These are phyloP conservation scores for Bipolaris victoriae DNA, from an alignment of 2,329 filamentous ascomycete species.

Conservation along the genomic window DNA sequence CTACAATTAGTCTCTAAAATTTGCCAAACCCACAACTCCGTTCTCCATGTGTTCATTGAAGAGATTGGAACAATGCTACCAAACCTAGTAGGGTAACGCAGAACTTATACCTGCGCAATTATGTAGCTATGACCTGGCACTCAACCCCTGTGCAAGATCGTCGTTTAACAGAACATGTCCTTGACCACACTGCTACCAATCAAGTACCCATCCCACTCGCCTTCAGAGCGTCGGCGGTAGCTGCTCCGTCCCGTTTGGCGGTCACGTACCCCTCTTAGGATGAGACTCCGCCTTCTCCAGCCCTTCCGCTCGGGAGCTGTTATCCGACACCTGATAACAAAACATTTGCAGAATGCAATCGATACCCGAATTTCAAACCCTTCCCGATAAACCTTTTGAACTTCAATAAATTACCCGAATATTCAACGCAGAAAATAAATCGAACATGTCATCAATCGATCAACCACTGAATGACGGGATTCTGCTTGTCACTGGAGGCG, in stretches of 20 bases:
- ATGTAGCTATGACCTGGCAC: no score
- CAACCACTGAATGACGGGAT: conserved; percentile 42
- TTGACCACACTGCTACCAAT: not conserved
- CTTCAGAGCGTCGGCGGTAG: not conserved
- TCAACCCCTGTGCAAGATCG: no score
- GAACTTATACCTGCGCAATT: no score
- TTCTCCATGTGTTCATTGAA: no score
- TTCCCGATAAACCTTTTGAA: not conserved
- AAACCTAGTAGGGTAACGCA: not conserved
- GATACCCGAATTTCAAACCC: not conserved
- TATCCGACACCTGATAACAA: not conserved
- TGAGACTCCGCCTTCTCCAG: not conserved
- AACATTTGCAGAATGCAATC: not conserved
- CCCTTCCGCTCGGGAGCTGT: not conserved
- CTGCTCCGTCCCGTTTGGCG: not conserved
- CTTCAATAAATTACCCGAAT: not conserved
- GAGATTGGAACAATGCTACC: no score
- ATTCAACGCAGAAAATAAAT: not conserved
- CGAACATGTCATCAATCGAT: conserved; percentile 28
- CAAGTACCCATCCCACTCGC: not conserved
- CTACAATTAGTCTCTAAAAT: no score
- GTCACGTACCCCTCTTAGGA: not conserved
- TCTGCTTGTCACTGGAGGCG: conserved; percentile 45
- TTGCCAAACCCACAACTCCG: no score
- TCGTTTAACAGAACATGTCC: no score